A percentile compares a stretch with the other conserved stretches of the same genome.
Conservation (phyloP, 768 basidiomycete species). For the Tulasnella sp. region DNA sequence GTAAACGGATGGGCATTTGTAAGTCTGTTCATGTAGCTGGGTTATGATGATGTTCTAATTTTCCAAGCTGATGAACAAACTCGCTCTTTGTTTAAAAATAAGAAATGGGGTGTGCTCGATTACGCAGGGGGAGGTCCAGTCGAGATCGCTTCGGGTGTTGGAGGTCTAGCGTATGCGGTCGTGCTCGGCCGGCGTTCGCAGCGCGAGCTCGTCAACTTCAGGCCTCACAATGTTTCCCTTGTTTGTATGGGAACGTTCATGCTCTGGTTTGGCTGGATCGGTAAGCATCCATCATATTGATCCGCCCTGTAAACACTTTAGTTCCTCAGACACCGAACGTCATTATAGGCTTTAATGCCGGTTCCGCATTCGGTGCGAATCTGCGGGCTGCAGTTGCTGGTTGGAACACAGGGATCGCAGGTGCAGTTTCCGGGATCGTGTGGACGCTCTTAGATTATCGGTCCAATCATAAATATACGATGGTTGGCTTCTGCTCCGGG, state of each 20-base stretch:
- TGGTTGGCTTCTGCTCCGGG: slow-evolving; percentile 88
- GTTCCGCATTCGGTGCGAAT: slow-evolving; percentile 79
- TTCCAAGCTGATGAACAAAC: no score
- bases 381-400: slow-evolving; percentile 74
- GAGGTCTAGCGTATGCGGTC: slow-evolving; percentile 77
- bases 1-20: slow-evolving; percentile 67
- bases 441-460: slow-evolving; percentile 57
- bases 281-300: slow-evolving; percentile 17
- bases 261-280: slow-evolving; percentile 71
- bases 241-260: slow-evolving; percentile 76
- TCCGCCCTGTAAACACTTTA: no score
- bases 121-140: slow-evolving; percentile 86
- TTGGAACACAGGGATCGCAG: slow-evolving; percentile 82
- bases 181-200: slow-evolving; percentile 73
- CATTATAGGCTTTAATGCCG: slow-evolving; percentile 68
- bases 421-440: slow-evolving; percentile 39
- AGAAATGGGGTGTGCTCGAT: slow-evolving; percentile 56
- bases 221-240: slow-evolving; percentile 78
- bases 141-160: slow-evolving; percentile 76
- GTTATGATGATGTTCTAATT: no score
- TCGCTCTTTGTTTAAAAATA: slow-evolving; percentile 7
- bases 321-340: background rate
- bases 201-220: slow-evolving; percentile 61
- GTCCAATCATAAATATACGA: slow-evolving; percentile 69
- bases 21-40: no score